Percentiles rank a stretch among this genome's conserved stretches.
phyloP scores from a whole-genome alignment of 2,329 filamentous ascomycete genomes.

The Neofusicoccum parvum region DNA sequence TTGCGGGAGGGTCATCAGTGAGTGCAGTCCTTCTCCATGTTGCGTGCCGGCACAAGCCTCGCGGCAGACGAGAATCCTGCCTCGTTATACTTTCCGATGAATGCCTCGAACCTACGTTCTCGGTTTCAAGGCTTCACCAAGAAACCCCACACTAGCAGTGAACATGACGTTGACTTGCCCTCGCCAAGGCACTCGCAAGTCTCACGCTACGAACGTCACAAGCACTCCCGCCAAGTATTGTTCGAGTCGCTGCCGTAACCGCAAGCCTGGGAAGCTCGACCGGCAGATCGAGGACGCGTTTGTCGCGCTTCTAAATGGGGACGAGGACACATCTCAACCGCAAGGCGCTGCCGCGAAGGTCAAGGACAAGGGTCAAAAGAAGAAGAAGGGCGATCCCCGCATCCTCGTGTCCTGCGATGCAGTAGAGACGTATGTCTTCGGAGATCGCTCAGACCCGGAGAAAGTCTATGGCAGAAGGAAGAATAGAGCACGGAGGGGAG shows the following conservation, averaged over 20 bases:
- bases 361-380: constrained; percentile 25
- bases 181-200: constrained; percentile 32
- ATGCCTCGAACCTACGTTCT: neutral
- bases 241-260: constrained; percentile 56
- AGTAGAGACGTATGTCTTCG: constrained; percentile 56
- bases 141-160: neutral
- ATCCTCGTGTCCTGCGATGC: constrained; percentile 53
- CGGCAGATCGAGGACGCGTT: constrained; percentile 57
- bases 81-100: too few species aligned
- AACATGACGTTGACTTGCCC: neutral
- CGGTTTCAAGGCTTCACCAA: neutral
- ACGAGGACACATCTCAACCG: constrained; percentile 13
- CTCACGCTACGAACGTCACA: constrained; percentile 32
- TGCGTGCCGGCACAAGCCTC: too few species aligned
- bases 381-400: constrained; percentile 54
- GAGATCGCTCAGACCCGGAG: constrained; percentile 46
- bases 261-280: constrained; percentile 55
- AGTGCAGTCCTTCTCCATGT: constrained; percentile 17
- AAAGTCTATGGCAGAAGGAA: constrained; percentile 50
- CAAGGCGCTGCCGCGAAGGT: constrained; percentile 6
- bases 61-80: too few species aligned
- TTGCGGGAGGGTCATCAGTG: constrained; percentile 59
- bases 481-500: constrained; percentile 47
- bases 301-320: constrained; percentile 43
- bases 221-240: constrained; percentile 55